Conservation (phyloP, 768 basidiomycete genomes). For the Myochromella boudieri region DNA sequence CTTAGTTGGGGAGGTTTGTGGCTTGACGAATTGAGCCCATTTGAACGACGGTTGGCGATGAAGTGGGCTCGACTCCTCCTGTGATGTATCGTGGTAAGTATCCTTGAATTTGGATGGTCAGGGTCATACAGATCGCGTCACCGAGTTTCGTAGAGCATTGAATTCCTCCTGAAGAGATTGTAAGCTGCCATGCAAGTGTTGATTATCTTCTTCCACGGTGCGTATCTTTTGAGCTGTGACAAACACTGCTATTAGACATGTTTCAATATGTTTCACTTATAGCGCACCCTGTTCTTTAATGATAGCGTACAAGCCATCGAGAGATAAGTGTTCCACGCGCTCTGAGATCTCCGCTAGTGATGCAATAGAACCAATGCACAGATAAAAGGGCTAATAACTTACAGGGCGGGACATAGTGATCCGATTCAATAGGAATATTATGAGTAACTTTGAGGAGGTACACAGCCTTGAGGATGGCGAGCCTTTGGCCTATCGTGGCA, state of each 20-base stretch:
- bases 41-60: conserved; percentile 82
- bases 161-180: conserved; percentile 70
- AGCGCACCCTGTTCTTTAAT: conserved; percentile 73
- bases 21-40: conserved; percentile 82
- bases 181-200: conserved; percentile 60
- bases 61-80: conserved; percentile 45
- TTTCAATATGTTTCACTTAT: conserved; percentile 4
- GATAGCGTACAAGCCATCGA: conserved; percentile 66
- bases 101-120: conserved; percentile 5
- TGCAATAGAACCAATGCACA: conserved; percentile 8
- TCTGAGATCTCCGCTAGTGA: conserved; percentile 59
- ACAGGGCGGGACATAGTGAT: conserved; percentile 91
- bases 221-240: conserved; percentile 64
- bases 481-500: conserved; percentile 85
- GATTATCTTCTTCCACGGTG: conserved; percentile 77
- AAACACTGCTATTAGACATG: conserved; percentile 1
- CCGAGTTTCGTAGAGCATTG: conserved; percentile 36
- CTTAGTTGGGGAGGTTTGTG: conserved; percentile 80
- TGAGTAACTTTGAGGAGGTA: conserved; percentile 87
- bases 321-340: conserved; percentile 48
- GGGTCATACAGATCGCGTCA: conserved; percentile 38
- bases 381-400: conserved; percentile 27
- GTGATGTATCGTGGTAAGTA: conserved; percentile 11
- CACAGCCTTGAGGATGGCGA: conserved; percentile 89
- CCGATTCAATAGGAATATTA: conserved; percentile 78